phyloP scores from a whole-genome alignment of 1,284 basidiomycete species.

The Thecaphora thlaspeos region DNA sequence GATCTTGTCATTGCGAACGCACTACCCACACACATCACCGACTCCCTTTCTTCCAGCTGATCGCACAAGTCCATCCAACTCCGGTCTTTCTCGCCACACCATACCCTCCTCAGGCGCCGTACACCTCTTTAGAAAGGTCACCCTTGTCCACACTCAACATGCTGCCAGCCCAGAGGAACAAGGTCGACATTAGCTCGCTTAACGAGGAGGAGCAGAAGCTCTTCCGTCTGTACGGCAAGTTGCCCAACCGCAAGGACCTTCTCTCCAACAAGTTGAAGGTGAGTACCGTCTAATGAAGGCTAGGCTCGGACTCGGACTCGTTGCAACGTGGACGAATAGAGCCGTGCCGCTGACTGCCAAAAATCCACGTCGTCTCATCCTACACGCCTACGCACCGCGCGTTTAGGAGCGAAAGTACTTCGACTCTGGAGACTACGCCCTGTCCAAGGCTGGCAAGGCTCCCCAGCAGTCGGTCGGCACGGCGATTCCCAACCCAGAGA shows the following conservation, averaged over 20 bases:
- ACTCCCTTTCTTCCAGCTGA: too few species aligned
- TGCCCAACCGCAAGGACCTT: constrained; percentile 87
- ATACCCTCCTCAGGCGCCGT: too few species aligned
- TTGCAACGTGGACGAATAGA: too few species aligned
- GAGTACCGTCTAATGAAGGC: constrained; percentile 30
- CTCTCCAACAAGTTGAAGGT: constrained; percentile 94
- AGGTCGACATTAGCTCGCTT: constrained; percentile 86
- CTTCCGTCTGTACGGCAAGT: constrained; percentile 89
- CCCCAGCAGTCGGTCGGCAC: constrained; percentile 85
- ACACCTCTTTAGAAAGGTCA: neutral
- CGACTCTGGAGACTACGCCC: constrained; percentile 93
- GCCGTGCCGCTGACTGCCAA: too few species aligned
- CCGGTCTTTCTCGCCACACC: too few species aligned
- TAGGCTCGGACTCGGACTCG: too few species aligned
- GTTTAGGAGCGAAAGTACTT: constrained; percentile 91
- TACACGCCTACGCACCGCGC: too few species aligned
- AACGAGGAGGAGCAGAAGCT: constrained; percentile 89
- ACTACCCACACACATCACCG: too few species aligned
- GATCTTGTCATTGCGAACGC: too few species aligned
- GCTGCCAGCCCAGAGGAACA: constrained; percentile 80
- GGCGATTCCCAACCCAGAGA: constrained; percentile 86
- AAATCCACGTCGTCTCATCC: too few species aligned
- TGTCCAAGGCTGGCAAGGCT: constrained; percentile 88
- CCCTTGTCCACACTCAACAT: constrained; percentile 60
- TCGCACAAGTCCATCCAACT: too few species aligned